Evolutionary conservation across 75 land plant genomes (phyloP).

Genomic region (Picea glauca): DNA sequence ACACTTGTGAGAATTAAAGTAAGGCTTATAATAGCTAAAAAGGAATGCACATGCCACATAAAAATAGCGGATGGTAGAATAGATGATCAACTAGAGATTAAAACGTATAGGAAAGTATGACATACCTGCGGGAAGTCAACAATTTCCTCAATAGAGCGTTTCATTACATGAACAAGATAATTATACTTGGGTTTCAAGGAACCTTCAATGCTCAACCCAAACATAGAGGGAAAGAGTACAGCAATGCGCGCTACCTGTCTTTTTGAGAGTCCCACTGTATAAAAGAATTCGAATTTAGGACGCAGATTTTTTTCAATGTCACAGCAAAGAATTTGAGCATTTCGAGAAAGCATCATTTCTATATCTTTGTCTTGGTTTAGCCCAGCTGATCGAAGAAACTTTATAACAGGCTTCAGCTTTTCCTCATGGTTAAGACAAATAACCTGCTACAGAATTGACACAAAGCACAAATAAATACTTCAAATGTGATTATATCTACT

Average conservation of each 20-base stretch:
- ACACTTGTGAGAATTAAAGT: background rate
- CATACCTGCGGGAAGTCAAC: slow-evolving; percentile 34
- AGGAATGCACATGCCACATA: background rate
- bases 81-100: background rate
- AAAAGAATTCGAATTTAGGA: slow-evolving; percentile 28
- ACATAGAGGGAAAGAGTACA: slow-evolving; percentile 32
- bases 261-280: slow-evolving; percentile 15
- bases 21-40: background rate
- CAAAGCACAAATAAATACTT: background rate
- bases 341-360: slow-evolving; percentile 28
- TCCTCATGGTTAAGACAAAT: slow-evolving; percentile 32
- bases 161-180: slow-evolving; percentile 27
- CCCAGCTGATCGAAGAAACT: slow-evolving; percentile 16
- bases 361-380: slow-evolving; percentile 25
- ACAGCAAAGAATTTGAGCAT: slow-evolving; percentile 32
- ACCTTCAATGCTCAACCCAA: slow-evolving; percentile 31
- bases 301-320: slow-evolving; percentile 32
- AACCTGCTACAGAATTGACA: slow-evolving; percentile 15
- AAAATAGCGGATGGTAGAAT: background rate
- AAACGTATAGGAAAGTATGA: background rate
- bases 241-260: slow-evolving; percentile 20
- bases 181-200: slow-evolving; percentile 27
- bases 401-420: slow-evolving; percentile 29
- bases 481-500: background rate
- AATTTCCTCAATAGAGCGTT: slow-evolving; percentile 23